phyloP scores from a whole-genome alignment of 306 rosid genomes.

The Vigna reflexopilosa region DNA sequence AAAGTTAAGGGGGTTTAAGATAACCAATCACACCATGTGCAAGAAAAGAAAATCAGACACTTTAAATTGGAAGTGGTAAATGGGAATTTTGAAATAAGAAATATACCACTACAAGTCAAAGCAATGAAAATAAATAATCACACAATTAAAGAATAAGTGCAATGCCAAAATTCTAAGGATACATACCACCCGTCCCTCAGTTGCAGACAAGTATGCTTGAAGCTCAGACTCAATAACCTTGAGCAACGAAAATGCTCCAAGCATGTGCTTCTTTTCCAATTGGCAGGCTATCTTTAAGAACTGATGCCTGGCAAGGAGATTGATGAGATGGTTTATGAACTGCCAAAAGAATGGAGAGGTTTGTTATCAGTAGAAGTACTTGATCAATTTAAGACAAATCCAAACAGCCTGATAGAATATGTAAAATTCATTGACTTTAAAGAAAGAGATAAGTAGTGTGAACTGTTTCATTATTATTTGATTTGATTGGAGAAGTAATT shows the following conservation, averaged over 20 bases:
- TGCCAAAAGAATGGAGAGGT: constrained; percentile 51
- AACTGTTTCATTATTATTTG: no score
- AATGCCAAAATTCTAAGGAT: constrained; percentile 33
- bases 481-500: no score
- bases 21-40: constrained; percentile 28
- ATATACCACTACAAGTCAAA: constrained; percentile 21
- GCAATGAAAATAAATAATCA: constrained; percentile 16
- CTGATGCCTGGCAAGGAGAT: constrained; percentile 95
- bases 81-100: constrained; percentile 25
- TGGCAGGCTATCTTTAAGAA: constrained; percentile 93
- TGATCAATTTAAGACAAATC: no score
- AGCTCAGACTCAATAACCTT: constrained; percentile 94
- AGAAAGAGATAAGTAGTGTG: no score
- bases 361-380: not conserved
- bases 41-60: constrained; percentile 20
- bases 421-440: no score
- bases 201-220: constrained; percentile 84
- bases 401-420: no score
- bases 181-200: constrained; percentile 92
- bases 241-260: constrained; percentile 90
- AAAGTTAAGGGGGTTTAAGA: constrained; percentile 14
- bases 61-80: constrained; percentile 10
- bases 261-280: constrained; percentile 93
- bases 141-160: constrained; percentile 4
- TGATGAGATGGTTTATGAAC: constrained; percentile 96